Base-by-base conservation (phyloP, 2,329 filamentous ascomycete species). In the Calonectria hongkongensis region DNA sequence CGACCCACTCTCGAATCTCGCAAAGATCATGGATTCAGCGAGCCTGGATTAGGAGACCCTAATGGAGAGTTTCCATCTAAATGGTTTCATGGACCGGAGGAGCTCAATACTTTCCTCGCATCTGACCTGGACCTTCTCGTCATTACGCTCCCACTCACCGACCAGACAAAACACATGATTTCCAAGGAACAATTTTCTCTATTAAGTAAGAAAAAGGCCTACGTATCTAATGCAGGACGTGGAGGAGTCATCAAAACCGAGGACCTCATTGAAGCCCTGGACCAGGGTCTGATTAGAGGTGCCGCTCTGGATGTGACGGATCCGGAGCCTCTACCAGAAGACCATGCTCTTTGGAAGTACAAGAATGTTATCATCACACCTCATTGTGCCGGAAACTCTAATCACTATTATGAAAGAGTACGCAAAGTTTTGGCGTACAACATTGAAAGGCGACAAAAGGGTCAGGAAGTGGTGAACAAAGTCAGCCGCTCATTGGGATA, bases 231-330 rank as follows among this genome's bases (percentile, higher is more conserved):
- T 18, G 62, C 50, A 2, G 68, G 68, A 41, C 60, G 68, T 4
- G 68, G 68, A 7, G 36, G 36, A 5, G 15, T 62, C 3, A 62
- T 62, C 10, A 60, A 60, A 16, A 60, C 54, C 21, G 7, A 63
- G 33, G 45, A 70, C 45, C 39, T 70, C 5, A 66, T 70, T 6
- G 41, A 39, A 6, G 68, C 68, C 10, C 13, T 70, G 4, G 60
- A 70, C 36, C 16, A n/a, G 9, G 48, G 51, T 13, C 60, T 65
- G 28, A 71, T 39, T 71, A 8, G 84, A 21, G 93, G 93, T 12
- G 93, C 93, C 0, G 92, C 92, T 2, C 82, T 95, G 33, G 93
- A 94, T 81, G 93, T 95, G 0, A 91, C 92, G 2, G 92, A 94
- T 74, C 93, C 93, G 0, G 93, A 95, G 80, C 93, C 93, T 0